These are phyloP conservation scores for Cephaloascus albidus DNA, from an alignment of 805 yeast species.

Conservation along the genomic window DNA sequence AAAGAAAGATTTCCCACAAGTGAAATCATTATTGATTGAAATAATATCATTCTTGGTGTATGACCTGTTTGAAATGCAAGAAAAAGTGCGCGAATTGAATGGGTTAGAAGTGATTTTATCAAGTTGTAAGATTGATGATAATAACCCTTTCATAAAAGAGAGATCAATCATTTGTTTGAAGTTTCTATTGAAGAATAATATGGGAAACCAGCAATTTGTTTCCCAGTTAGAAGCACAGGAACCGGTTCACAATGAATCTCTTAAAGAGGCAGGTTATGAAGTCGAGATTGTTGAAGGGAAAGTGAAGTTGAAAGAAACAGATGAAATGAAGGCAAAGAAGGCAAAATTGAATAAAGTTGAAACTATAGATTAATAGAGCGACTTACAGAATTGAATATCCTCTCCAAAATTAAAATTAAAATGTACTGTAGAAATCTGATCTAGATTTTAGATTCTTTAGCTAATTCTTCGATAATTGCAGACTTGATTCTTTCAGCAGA, in stretches of 20 bases:
- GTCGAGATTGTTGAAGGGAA: conserved; percentile 67
- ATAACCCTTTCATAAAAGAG: conserved; percentile 85
- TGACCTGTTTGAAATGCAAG: conserved; percentile 51
- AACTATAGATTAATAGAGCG: conserved; percentile 1
- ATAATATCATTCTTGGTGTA: conserved; percentile 50
- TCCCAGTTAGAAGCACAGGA: conserved; percentile 68
- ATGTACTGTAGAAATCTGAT: not conserved
- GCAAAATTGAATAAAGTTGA: conserved; percentile 10
- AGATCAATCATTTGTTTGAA: conserved; percentile 72
- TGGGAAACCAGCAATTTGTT: conserved; percentile 67
- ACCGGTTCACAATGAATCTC: conserved; percentile 45
- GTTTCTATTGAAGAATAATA: conserved; percentile 55
- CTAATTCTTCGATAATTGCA: conserved; percentile 65
- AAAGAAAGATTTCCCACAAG: conserved; percentile 41
- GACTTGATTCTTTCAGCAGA: conserved; percentile 67
- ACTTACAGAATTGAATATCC: too few species aligned
- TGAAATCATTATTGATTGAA: conserved; percentile 60
- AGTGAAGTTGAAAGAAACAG: conserved; percentile 36
- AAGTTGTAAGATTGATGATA: conserved; percentile 76
- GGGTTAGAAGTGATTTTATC: conserved; percentile 68
- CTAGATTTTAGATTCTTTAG: conserved; percentile 7
- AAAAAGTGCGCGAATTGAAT: conserved; percentile 50
- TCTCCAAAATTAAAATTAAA: too few species aligned
- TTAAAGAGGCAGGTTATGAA: conserved; percentile 70
- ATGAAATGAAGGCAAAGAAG: conserved; percentile 14